phyloP scores from a whole-genome alignment of 2,329 filamentous ascomycete genomes.

The Cercospora sp. region DNA sequence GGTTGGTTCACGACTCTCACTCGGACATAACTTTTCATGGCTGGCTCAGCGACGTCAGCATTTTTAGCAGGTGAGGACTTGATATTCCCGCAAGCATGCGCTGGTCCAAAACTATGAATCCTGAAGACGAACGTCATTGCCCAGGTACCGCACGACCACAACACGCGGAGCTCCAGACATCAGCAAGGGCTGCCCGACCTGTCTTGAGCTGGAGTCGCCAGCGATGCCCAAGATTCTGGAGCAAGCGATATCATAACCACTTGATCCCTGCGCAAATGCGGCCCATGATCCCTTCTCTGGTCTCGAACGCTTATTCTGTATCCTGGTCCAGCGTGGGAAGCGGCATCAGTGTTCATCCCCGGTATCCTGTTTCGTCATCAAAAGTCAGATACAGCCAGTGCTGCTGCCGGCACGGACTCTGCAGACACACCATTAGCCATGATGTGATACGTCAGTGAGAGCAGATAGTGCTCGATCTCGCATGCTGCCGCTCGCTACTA shows the following conservation, averaged over 20 bases:
- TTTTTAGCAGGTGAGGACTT: background rate
- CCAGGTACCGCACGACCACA: background rate
- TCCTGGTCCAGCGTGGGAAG: background rate
- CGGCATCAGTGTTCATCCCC: background rate
- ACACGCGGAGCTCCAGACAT: background rate
- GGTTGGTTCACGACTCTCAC: background rate
- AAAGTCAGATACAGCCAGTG: background rate
- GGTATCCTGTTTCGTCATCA: background rate
- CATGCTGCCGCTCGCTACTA: background rate
- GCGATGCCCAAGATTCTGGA: background rate
- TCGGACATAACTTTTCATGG: background rate
- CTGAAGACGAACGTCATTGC: background rate
- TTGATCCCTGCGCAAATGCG: background rate
- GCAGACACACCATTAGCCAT: background rate
- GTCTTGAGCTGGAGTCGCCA: background rate
- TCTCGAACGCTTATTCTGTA: background rate
- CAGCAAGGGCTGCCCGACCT: background rate
- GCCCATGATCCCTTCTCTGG: background rate
- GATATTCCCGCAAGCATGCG: background rate
- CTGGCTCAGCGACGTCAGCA: background rate
- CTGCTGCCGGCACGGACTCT: background rate
- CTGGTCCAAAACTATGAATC: background rate
- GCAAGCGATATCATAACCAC: background rate
- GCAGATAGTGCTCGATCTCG: background rate
- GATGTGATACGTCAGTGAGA: background rate